Evolutionary conservation across 495 filamentous ascomycete genomes (phyloP), one percentile per base, ranked within the genome.

Genomic region (Astrothelium macrocarpum): DNA sequence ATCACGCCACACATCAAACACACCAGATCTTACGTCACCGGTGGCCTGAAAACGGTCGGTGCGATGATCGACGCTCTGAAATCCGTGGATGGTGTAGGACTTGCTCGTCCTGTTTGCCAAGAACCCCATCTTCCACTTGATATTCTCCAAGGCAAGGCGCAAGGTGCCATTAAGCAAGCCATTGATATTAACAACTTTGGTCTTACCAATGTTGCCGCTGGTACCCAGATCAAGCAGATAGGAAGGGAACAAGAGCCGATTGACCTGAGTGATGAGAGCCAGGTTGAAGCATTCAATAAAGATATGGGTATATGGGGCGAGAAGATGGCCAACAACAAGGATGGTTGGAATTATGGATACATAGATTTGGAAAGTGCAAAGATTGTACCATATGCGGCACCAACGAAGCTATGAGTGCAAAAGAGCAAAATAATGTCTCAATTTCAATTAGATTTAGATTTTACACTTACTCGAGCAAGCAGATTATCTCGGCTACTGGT

Each of bases 21-120:
- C 68, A 83, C 82, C 14, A 82, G 79, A 68, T 75, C 75, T 1
- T 87, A 83, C 64, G 74, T 88, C 60, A 88, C 85, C 2, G 86
- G 86, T 18, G 85, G 85, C 2, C 77, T 89, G 64, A 76, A 79
- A 66, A 81, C 84, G 1, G 83, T 78, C 0, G 76, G 76, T n/a
- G 86, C 76, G 2, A 87, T 89, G 85, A 80, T 84, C 32, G 73
- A 80, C 32, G 84, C 83, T 16, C 68, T 70, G 1, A 25, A 80
- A n/a, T 78, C 75, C 1, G 77, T 86, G 5, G 78, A 86, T 58
- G 84, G 83, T 18, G 72, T 86, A 18, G 84, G 82, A 18, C 64
- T 87, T 25, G 84, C 74, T 0, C 78, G 83, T 0, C 77, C 82
- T 11, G 73, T 78, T 1, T 77, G 78, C 62, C 77, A 84, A 62